Conservation (phyloP, 208 protist genomes). For the Trypanosoma conorhini region DNA sequence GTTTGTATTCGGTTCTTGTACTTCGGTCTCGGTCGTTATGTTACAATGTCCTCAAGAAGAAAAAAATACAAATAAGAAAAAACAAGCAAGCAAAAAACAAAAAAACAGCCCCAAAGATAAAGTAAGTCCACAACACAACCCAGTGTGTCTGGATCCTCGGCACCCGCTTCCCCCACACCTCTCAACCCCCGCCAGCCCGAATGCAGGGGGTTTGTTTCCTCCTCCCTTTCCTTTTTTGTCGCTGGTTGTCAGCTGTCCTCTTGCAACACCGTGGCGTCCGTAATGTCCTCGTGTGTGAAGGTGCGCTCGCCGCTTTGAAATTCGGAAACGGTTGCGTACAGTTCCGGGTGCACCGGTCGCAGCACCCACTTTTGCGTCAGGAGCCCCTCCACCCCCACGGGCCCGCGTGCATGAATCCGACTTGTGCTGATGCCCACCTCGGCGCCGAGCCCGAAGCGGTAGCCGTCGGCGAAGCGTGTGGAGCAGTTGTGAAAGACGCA, state of each 20-base stretch:
- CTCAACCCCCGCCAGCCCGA: no score
- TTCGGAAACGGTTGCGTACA: constrained; percentile 47
- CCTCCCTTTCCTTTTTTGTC: neutral
- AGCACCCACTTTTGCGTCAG: constrained; percentile 76
- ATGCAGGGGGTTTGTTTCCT: neutral
- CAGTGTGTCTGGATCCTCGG: no score
- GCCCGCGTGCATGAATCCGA: constrained; percentile 92
- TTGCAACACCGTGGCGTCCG: neutral
- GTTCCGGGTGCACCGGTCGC: constrained; percentile 21
- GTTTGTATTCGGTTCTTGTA: no score
- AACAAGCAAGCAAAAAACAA: neutral
- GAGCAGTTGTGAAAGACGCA: constrained; percentile 93
- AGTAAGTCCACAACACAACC: no score
- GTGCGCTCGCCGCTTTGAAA: constrained; percentile 46
- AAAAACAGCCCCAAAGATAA: neutral
- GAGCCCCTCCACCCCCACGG: constrained; percentile 93
- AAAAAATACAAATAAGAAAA: no score
- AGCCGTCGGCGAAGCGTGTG: constrained; percentile 92
- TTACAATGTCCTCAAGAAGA: no score
- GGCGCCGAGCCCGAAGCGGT: constrained; percentile 92
- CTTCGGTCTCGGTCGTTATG: no score
- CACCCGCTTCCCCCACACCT: no score
- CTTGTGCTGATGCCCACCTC: constrained; percentile 93
- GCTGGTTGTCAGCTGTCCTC: neutral
- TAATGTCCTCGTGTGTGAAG: constrained; percentile 49